These are phyloP conservation scores for Diaporthe aspalathi DNA, from an alignment of 2,329 filamentous ascomycete genomes.

Conservation along the genomic window DNA sequence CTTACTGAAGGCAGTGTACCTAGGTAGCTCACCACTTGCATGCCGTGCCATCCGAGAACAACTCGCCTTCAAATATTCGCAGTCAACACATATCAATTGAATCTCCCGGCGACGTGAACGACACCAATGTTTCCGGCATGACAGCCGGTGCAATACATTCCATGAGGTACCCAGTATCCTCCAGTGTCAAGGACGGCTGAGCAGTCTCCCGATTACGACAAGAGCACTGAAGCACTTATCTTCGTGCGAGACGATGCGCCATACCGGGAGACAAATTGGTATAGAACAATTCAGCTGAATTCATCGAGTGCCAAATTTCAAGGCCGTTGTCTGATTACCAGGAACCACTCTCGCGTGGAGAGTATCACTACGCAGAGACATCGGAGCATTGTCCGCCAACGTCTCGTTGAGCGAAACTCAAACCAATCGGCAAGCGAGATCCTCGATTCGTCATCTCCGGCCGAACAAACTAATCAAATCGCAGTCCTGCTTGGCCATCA, in stretches of 20 bases:
- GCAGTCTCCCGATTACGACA: not conserved
- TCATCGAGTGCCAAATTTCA: too few species aligned
- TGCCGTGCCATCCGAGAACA: not conserved
- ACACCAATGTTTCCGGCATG: not conserved
- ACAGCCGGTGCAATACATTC: not conserved
- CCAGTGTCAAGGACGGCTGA: too few species aligned
- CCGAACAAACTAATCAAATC: not conserved
- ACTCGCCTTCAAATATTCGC: not conserved
- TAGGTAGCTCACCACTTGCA: too few species aligned
- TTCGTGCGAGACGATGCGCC: too few species aligned
- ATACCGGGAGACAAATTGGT: too few species aligned
- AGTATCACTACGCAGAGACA: not conserved
- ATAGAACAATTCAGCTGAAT: too few species aligned
- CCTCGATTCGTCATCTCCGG: not conserved
- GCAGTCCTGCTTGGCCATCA: not conserved
- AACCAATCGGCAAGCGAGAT: slow-evolving; percentile 11
- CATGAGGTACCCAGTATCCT: not conserved
- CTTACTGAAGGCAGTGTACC: not conserved
- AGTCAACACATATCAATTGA: too few species aligned
- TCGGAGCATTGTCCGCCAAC: not conserved
- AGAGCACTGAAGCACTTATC: not conserved
- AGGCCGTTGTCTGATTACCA: too few species aligned
- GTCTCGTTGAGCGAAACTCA: not conserved
- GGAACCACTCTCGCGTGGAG: too few species aligned
- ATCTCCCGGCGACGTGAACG: not conserved